Conservation (phyloP, 306 rosid genomes). For the Boehmeria nivea region DNA sequence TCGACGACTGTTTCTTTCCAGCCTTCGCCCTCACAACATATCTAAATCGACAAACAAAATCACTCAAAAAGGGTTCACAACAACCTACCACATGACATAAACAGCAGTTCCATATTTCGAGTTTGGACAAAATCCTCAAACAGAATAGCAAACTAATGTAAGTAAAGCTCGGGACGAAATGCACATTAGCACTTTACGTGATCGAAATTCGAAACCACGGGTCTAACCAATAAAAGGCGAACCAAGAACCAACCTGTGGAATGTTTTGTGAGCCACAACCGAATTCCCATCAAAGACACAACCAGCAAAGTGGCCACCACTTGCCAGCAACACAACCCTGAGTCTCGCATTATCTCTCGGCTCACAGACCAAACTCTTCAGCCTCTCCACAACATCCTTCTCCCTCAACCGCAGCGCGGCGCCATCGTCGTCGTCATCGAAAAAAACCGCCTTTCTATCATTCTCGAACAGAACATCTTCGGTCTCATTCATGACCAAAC, state of each 20-base stretch:
- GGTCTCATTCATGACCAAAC: conserved; percentile 56
- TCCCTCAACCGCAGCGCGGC: conserved; percentile 15
- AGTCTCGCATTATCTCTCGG: conserved; percentile 57
- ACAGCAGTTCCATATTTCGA: too few relatives aligned
- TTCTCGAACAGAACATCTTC: conserved; percentile 43
- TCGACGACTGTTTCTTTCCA: conserved; percentile 85
- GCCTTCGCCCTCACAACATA: conserved; percentile 94
- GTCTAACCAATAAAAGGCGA: not conserved
- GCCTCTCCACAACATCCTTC: conserved; percentile 44
- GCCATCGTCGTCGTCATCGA: conserved; percentile 5
- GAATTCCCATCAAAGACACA: conserved; percentile 80
- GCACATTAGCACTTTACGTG: not conserved
- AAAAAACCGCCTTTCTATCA: conserved; percentile 18
- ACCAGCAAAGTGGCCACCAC: conserved; percentile 94
- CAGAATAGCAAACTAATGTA: too few relatives aligned
- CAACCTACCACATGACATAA: not conserved
- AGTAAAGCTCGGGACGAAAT: not conserved
- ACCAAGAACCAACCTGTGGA: conserved; percentile 66
- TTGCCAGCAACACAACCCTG: conserved; percentile 77
- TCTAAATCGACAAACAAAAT: conserved; percentile 39
- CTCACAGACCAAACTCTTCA: conserved; percentile 50
- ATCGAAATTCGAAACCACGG: not conserved
- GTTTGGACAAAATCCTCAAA: too few relatives aligned
- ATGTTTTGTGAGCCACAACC: conserved; percentile 87
- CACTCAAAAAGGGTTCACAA: not conserved